A percentile compares a stretch with the other conserved stretches of the same genome.
Conservation (phyloP, 352 stramenopile species). For the Phytophthora constricta region DNA sequence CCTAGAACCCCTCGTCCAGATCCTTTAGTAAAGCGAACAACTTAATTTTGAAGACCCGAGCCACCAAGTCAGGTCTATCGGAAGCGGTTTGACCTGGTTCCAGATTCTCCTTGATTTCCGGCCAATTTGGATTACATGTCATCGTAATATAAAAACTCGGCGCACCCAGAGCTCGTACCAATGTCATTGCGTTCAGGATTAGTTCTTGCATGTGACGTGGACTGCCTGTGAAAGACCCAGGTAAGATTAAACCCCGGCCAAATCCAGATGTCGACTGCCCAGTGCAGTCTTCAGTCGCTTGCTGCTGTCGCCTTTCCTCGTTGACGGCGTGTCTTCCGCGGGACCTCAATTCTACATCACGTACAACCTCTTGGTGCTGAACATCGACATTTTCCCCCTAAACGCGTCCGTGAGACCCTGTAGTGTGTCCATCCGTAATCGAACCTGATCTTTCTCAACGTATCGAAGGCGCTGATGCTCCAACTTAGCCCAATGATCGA, state of each 20-base stretch:
- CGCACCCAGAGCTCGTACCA: constrained; percentile 41
- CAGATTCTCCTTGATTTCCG: constrained; percentile 39
- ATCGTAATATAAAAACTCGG: constrained; percentile 62
- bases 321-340: neutral
- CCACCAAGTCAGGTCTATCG: constrained; percentile 28
- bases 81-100: constrained; percentile 4
- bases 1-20: constrained; percentile 35
- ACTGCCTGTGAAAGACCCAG: neutral
- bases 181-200: constrained; percentile 48
- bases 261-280: neutral
- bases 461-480: neutral
- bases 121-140: constrained; percentile 55
- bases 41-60: constrained; percentile 32
- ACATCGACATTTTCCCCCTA: neutral
- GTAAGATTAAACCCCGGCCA: neutral
- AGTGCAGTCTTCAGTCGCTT: neutral
- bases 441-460: neutral
- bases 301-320: neutral
- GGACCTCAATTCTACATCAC: neutral
- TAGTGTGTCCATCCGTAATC: neutral
- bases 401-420: neutral
- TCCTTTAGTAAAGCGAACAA: constrained; percentile 29
- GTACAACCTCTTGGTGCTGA: neutral
- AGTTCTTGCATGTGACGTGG: constrained; percentile 19
- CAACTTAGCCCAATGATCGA: neutral